Evolutionary conservation across 257 asterid genomes (phyloP).

Genomic region (Plantago major): DNA sequence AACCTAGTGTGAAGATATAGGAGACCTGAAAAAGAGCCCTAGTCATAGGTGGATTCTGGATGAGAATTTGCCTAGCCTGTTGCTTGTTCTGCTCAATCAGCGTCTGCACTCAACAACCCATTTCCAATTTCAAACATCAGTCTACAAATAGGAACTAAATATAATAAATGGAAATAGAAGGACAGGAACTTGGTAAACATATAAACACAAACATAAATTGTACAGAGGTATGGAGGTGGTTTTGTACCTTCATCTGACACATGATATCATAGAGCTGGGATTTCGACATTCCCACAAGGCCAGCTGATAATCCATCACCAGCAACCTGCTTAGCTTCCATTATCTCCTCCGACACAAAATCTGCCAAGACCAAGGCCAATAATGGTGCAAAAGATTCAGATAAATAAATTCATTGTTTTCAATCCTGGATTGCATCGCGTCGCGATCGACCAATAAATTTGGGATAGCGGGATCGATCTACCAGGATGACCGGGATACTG

Average conservation of each 20-base stretch:
- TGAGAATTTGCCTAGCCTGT: constrained; percentile 90
- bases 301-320: constrained; percentile 64
- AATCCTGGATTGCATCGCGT: no score
- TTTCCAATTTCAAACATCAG: background rate
- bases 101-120: constrained; percentile 34
- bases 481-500: no score
- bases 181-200: background rate
- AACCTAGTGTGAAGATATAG: constrained; percentile 15
- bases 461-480: no score
- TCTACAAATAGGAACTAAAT: no score
- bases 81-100: constrained; percentile 85
- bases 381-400: no score
- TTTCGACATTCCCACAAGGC: constrained; percentile 88
- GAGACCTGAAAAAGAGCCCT: constrained; percentile 90
- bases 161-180: background rate
- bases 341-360: constrained; percentile 7
- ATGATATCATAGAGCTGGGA: constrained; percentile 80
- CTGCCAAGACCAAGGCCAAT: background rate
- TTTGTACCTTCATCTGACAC: constrained; percentile 87
- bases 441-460: no score
- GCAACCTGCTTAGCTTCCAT: constrained; percentile 82
- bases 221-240: background rate
- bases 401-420: no score
- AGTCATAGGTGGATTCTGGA: constrained; percentile 84
- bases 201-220: constrained; percentile 1